phyloP scores from a whole-genome alignment of 1,284 basidiomycete species.

The Cryptococcus sp. region DNA sequence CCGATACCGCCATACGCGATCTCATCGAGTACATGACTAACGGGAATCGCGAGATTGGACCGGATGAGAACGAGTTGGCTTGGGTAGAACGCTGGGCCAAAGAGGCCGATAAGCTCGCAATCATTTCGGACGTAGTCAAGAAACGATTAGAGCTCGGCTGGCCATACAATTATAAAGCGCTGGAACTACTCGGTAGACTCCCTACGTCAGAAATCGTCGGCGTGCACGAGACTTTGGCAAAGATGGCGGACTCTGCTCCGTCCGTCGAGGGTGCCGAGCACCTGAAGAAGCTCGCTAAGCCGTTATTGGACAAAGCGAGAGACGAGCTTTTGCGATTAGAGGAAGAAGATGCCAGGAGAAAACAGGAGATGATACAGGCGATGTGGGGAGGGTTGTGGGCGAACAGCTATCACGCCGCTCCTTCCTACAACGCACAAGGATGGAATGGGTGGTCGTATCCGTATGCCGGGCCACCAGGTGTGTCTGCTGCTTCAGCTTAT shows the following conservation, averaged over 20 bases:
- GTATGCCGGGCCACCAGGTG: constrained; percentile 27
- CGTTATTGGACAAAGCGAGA: constrained; percentile 31
- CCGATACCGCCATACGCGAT: constrained; percentile 33
- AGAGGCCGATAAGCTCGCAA: constrained; percentile 34
- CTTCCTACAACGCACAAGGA: constrained; percentile 6
- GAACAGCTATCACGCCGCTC: constrained; percentile 12
- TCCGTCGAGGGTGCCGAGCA: constrained; percentile 27
- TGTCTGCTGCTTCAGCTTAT: constrained; percentile 13
- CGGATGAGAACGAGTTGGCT: constrained; percentile 19
- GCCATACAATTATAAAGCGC: constrained; percentile 48
- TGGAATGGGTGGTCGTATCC: constrained; percentile 37
- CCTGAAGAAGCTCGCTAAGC: constrained; percentile 35
- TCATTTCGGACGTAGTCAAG: constrained; percentile 42
- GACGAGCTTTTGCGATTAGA: constrained; percentile 20
- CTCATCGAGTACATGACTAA: constrained; percentile 32
- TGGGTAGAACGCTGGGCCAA: constrained; percentile 31
- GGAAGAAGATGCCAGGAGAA: constrained; percentile 38
- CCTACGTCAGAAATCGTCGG: constrained; percentile 24
- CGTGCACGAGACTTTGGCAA: constrained; percentile 30
- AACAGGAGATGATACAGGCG: constrained; percentile 34
- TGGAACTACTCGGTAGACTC: constrained; percentile 34
- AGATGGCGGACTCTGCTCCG: constrained; percentile 21
- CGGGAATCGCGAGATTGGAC: constrained; percentile 23
- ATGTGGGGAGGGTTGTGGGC: constrained; percentile 46
- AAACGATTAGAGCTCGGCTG: constrained; percentile 39